Evolutionary conservation across 208 protist species (phyloP).

Genomic region (Acanthamoeba lenticulata): DNA sequence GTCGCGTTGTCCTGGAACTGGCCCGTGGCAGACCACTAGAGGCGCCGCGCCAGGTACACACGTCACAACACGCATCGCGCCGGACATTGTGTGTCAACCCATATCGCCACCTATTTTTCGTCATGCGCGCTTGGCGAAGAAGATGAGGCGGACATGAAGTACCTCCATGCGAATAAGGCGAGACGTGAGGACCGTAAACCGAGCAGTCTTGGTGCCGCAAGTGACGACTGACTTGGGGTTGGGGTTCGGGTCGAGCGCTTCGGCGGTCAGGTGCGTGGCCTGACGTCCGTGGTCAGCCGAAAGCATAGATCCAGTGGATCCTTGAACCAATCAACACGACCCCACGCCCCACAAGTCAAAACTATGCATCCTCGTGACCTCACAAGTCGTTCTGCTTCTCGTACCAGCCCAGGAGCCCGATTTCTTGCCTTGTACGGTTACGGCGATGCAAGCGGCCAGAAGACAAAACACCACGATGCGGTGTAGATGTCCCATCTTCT

Average conservation of each 20-base stretch:
- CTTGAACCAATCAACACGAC: background rate
- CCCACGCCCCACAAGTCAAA: background rate
- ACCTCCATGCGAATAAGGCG: conserved; percentile 56
- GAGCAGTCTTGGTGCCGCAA: background rate
- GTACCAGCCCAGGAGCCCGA: too few relatives aligned
- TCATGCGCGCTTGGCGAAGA: too few relatives aligned
- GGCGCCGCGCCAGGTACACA: too few relatives aligned
- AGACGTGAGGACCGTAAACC: conserved; percentile 11
- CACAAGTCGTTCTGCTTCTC: too few relatives aligned
- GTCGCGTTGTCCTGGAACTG: conserved; percentile 13
- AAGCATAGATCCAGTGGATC: background rate
- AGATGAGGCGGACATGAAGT: background rate
- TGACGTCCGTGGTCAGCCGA: background rate
- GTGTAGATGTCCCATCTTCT: too few relatives aligned
- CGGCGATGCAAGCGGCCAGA: too few relatives aligned
- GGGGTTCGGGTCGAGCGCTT: background rate
- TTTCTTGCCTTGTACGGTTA: too few relatives aligned
- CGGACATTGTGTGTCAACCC: too few relatives aligned
- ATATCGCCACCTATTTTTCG: too few relatives aligned
- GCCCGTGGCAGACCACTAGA: background rate
- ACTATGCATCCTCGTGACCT: too few relatives aligned
- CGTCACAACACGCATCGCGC: background rate
- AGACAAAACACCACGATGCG: too few relatives aligned
- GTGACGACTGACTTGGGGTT: conserved; percentile 43
- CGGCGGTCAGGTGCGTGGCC: background rate